Evolutionary conservation across 1,139 yeast species (phyloP), one percentile per base, ranked within the genome.

Genomic region (Hyphopichia pseudoburtonii): DNA sequence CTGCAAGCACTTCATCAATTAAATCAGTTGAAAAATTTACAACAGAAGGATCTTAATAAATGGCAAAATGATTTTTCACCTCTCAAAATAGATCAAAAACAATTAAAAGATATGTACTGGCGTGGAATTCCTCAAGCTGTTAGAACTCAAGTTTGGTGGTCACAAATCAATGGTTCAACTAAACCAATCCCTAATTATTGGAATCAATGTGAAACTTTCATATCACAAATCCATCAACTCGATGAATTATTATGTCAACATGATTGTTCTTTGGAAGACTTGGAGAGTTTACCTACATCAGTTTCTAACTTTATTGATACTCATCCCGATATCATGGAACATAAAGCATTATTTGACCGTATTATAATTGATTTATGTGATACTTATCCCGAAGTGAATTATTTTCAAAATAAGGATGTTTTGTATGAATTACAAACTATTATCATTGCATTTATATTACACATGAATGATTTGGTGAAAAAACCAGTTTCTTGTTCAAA

Each of bases 41-140:
- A 56, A 32, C 54, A 56, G 14, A 51, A 56, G 22, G 81, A 78
- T 45, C 44, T 51, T 4, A 39, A 44, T 4, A 57, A 49, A 11
- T 83, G 90, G 89, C 55, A 54, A 24, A 44, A 50, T 12, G 54
- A 63, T 30, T 63, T 80, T 9, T 44, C 72, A 3, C 65, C 71
- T 66, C 69, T 41, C 52, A 56, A 19, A 42, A 51, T 8, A 60
- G 62, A 30, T 51, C 74, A 8, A 56, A 59, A 35, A 50, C 62
- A 10, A 62, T 29, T 51, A 15, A 64, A 81, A 36, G 81, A 78
- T 38, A 60, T 80, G 40, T 80, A 83, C 76, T 82, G 88, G 87
- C 61, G 86, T 36, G 87, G 87, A 2, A 57, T 83, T 1, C 83
- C 87, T 3, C 40, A 60, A n/a, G 45, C 46, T 1, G 53, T 70